A percentile compares a stretch with the other conserved stretches of the same genome.
phyloP scores from a whole-genome alignment of 2,329 filamentous ascomycete genomes.

The Botrytis medusae region DNA sequence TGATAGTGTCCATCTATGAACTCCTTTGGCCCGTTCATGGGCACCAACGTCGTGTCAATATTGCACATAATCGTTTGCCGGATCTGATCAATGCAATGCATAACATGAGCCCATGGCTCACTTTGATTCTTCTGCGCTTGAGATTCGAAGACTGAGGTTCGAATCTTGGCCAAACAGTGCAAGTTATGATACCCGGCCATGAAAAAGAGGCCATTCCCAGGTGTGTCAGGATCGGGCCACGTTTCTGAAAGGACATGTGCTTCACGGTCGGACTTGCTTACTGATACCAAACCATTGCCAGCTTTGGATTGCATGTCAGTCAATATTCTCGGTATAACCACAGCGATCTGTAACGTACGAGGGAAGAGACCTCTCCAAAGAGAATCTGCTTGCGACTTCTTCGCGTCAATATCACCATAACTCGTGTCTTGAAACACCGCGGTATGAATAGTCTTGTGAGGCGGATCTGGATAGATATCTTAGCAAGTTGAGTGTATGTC shows the following conservation, averaged over 20 bases:
- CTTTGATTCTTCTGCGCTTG: not conserved
- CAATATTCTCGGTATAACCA: too few relatives aligned
- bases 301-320: not conserved
- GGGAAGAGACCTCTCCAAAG: constrained; percentile 11
- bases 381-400: not conserved
- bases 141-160: not conserved
- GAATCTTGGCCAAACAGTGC: constrained; percentile 14
- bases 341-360: not conserved
- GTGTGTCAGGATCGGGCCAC: not conserved
- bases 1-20: constrained; percentile 6
- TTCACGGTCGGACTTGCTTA: constrained; percentile 4
- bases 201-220: constrained; percentile 7
- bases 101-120: not conserved
- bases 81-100: constrained; percentile 11
- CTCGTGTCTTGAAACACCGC: constrained; percentile 6
- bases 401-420: not conserved
- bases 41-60: constrained; percentile 2
- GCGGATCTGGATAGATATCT: not conserved
- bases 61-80: constrained; percentile 7
- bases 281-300: constrained; percentile 1
- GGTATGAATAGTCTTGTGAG: not conserved
- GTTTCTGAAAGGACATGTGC: not conserved
- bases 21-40: not conserved
- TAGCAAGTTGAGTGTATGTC: not conserved
- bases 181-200: constrained; percentile 10